Conservation (phyloP, 2,329 filamentous ascomycete species). For the Aspergillus pseudonomiae region DNA sequence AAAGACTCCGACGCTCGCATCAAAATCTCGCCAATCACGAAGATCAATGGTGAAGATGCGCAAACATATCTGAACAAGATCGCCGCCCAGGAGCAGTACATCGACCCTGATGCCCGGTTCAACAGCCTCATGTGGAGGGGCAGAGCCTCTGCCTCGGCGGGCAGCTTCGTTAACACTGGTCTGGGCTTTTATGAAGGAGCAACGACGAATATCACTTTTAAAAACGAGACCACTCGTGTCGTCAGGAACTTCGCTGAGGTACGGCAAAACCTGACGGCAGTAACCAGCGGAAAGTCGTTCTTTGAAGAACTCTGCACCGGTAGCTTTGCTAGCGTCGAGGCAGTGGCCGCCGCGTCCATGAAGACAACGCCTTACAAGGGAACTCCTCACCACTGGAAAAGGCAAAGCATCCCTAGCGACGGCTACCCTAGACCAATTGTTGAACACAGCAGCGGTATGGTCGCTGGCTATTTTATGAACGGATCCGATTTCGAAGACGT, state of each 20-base stretch:
- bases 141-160: constrained; percentile 1
- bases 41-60: constrained; percentile 35
- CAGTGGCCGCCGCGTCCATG: background rate
- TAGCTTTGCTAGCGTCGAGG: constrained; percentile 6
- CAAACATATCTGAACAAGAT: constrained; percentile 27
- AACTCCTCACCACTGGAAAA: constrained; percentile 20
- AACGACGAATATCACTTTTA: constrained; percentile 32
- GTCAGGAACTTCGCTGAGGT: background rate
- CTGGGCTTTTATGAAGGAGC: constrained; percentile 29
- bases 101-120: constrained; percentile 37
- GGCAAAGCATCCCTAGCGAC: constrained; percentile 10
- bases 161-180: constrained; percentile 6
- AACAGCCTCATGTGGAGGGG: constrained; percentile 33
- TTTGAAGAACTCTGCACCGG: constrained; percentile 42
- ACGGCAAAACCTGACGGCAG: constrained; percentile 35
- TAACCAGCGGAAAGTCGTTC: constrained; percentile 42
- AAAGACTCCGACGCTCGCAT: constrained; percentile 14
- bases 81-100: constrained; percentile 20
- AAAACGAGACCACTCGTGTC: constrained; percentile 29
- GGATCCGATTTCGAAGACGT: constrained; percentile 42
- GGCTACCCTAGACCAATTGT: constrained; percentile 45
- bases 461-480: constrained; percentile 51
- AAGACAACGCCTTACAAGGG: background rate
- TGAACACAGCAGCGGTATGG: constrained; percentile 35
- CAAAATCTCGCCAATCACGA: constrained; percentile 28